Base-by-base conservation (phyloP, 192 early-diverging fungal genomes). In the Coemansia sp. region DNA sequence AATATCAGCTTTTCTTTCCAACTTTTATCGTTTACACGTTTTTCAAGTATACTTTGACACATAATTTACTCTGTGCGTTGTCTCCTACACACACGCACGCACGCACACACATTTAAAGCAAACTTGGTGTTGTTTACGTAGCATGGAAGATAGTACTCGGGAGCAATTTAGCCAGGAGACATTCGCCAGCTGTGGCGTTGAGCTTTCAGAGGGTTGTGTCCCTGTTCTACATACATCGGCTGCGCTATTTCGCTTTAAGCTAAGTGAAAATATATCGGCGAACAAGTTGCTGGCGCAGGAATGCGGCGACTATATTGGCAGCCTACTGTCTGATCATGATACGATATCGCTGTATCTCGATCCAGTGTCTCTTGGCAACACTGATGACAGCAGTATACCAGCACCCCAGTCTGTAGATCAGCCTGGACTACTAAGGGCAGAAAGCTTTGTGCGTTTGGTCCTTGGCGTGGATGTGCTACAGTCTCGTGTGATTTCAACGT, bases 381-480 rank as follows among this genome's bases (percentile, higher is more conserved):
- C 51, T 23, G 51, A 60, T 2, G 58, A 39, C 18, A 56, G 53
- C 53, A 30, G n/a, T 15, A 33, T 56, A 31, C n/a, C 26, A 34
- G 23, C 1, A 20, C 61, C 49, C 9, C 51, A 26, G 26, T 21
- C 16, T 39, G 10, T 8, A 28, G 40, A 39, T 26, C 37, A 52
- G 16, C 7, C 52, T 16, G 53, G 64, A 21, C 23, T 43, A 31
- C 46, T 23, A 7, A n/a, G 63, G 39, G 33, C 58, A 5, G 87
- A 90, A 29, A 90, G 87, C 68, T 66, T 90, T 26, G 80, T 88
- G 40, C 83, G 85, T 40, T 76, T 85, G 10, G 58, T 92, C 46
- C 63, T 92, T 25, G 76, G 83, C 2, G 79, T 90, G 5, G 88
- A 90, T 43, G 52, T 69, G 20, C 37, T 92, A 25, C 90, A 92